A percentile compares a stretch with the other conserved stretches of the same genome.
phyloP scores from a whole-genome alignment of 306 rosid genomes.

The Rosa persica region DNA sequence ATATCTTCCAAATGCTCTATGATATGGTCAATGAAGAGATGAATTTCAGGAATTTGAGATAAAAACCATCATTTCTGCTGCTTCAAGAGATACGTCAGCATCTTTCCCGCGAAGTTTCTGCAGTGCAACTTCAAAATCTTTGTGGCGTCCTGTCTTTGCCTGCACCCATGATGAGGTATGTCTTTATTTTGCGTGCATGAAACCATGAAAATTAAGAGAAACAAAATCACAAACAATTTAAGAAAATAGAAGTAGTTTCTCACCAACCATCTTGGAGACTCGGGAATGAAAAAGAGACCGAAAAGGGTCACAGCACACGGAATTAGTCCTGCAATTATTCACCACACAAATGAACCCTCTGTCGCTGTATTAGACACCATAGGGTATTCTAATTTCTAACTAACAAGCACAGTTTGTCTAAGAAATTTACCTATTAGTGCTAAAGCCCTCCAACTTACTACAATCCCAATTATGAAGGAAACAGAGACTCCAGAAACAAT shows the following conservation, averaged over 20 bases:
- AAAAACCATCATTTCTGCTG: slow-evolving; percentile 78
- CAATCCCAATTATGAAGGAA: slow-evolving; percentile 72
- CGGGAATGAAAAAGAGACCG: slow-evolving; percentile 88
- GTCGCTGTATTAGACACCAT: background rate
- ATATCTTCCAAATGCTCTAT: slow-evolving; percentile 5
- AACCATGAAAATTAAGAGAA: background rate
- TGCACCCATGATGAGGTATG: slow-evolving; percentile 29
- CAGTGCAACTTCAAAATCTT: slow-evolving; percentile 63
- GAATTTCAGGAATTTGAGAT: slow-evolving; percentile 9
- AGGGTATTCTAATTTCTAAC: slow-evolving; percentile 1
- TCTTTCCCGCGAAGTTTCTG: slow-evolving; percentile 75
- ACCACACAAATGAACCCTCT: slow-evolving; percentile 29
- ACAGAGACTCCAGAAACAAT: slow-evolving; percentile 61
- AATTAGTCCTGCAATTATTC: slow-evolving; percentile 57
- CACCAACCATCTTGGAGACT: slow-evolving; percentile 99
- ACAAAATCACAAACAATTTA: background rate
- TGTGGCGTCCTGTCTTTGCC: slow-evolving; percentile 65
- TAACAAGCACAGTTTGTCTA: slow-evolving; percentile 1
- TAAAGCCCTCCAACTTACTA: slow-evolving; percentile 75
- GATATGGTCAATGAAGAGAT: background rate
- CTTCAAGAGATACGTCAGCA: slow-evolving; percentile 67
- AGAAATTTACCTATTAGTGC: slow-evolving; percentile 59
- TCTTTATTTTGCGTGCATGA: slow-evolving; percentile 3
- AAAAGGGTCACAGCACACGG: slow-evolving; percentile 69
- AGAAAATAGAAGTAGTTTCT: slow-evolving; percentile 20